Evolutionary conservation across 208 protist genomes (phyloP).

Genomic region (Crithidia mellificae): DNA sequence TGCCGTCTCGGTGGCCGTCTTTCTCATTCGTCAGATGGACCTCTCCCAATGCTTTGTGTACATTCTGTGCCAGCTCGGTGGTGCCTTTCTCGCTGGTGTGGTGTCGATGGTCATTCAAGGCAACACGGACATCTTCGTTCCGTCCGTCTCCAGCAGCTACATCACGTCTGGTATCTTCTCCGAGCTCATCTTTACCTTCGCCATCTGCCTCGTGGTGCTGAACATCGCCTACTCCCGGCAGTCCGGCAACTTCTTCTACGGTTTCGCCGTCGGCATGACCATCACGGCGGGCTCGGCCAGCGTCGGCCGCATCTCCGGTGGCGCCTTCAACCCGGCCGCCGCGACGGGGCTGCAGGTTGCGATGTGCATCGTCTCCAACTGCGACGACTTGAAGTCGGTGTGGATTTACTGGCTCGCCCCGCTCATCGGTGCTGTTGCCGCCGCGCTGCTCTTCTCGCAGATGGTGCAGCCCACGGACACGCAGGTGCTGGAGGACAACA

Average conservation of each 20-base stretch:
- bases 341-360: slow-evolving; percentile 81
- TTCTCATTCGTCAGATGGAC: slow-evolving; percentile 63
- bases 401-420: slow-evolving; percentile 89
- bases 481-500: slow-evolving; percentile 52
- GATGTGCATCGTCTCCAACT: slow-evolving; percentile 68
- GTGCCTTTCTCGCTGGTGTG: slow-evolving; percentile 63
- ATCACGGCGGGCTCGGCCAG: slow-evolving; percentile 64
- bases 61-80: slow-evolving; percentile 70
- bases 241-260: slow-evolving; percentile 78
- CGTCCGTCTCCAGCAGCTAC: slow-evolving; percentile 53
- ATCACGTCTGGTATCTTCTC: slow-evolving; percentile 75
- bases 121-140: slow-evolving; percentile 72
- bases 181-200: slow-evolving; percentile 86
- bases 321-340: slow-evolving; percentile 83
- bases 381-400: slow-evolving; percentile 62
- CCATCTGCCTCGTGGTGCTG: slow-evolving; percentile 71
- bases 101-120: slow-evolving; percentile 78
- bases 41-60: slow-evolving; percentile 56
- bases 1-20: slow-evolving; percentile 75
- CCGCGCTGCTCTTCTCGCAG: slow-evolving; percentile 68
- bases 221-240: slow-evolving; percentile 76
- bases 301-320: slow-evolving; percentile 70
- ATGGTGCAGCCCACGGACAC: slow-evolving; percentile 64
- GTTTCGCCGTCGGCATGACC: slow-evolving; percentile 84
- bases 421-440: slow-evolving; percentile 57